Evolutionary conservation across 1,284 basidiomycete genomes (phyloP), one percentile per base, ranked within the genome.

Genomic region (Ceratobasidium papillatum): DNA sequence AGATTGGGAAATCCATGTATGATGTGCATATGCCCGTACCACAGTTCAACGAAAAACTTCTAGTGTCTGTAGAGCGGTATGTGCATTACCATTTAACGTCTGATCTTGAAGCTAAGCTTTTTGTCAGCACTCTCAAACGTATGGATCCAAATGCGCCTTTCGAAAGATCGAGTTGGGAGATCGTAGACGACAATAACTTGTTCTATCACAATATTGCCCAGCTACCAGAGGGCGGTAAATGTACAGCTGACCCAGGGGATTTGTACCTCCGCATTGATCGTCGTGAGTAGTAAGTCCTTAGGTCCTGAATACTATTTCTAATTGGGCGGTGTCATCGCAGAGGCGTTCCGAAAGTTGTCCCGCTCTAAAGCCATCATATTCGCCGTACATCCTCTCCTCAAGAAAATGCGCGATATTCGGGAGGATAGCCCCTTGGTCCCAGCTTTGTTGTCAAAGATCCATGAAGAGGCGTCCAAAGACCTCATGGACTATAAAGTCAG

Each of bases 281-380:
- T 74, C 82, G 63, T 65, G 34, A 65, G 63, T 36, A 49, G 19
- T 63, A 3, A 17, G 25, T 64, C 43, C 47, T 64, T 43, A 49
- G 14, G 14, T 14, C 14, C n/a, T n/a, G 11, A n/a, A 14, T 22
- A 17, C n/a, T 49, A 22, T 49, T 49, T 7, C 25, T n/a, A 30
- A 30, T 72, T 41, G 61, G 36, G 51, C 45, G 45, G 25, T n/a
- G 14, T 27, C 41, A 30, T 79, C 74, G 77, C 79, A 74, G 80
- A 85, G 79, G 84, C 84, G 3, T 85, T 85, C 78, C 81, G 83
- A 78, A 85, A 85, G 79, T 80, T 85, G 3, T 84, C 84, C 1
- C 77, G 80, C 27, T 80, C 82, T 22, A 79, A 79, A 45, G 82
- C 79, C 7, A 83, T 84, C 72, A 82, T 83, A 30, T 84, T 84